Percentiles rank a stretch among this genome's conserved stretches.
phyloP scores from a whole-genome alignment of 2,329 filamentous ascomycete species.

The Ceratocystis variospora region DNA sequence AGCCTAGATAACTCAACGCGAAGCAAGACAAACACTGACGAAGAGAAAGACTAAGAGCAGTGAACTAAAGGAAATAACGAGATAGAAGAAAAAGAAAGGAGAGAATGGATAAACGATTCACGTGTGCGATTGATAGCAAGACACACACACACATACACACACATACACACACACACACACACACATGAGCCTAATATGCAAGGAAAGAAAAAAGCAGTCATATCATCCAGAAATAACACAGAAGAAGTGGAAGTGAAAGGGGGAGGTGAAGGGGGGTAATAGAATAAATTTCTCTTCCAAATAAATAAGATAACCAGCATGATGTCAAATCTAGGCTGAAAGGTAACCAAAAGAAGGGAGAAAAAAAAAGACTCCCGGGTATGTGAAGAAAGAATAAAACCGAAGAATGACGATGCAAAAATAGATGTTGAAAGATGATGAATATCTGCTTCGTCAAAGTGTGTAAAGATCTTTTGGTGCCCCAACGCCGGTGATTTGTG shows the following conservation, averaged over 20 bases:
- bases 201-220: not conserved
- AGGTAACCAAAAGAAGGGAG: not conserved
- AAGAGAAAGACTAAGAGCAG: conserved; percentile 15
- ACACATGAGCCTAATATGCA: conserved; percentile 1
- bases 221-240: not conserved
- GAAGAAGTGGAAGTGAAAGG: not conserved
- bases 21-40: conserved; percentile 14
- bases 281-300: not conserved
- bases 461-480: conserved; percentile 1
- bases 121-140: no score
- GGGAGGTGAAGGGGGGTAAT: not conserved
- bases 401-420: conserved; percentile 6
- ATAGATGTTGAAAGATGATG: not conserved
- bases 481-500: conserved; percentile 1
- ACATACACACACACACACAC: not conserved
- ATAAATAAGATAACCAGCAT: not conserved
- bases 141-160: not conserved
- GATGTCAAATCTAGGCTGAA: not conserved
- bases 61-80: not conserved
- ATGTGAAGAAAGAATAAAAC: not conserved
- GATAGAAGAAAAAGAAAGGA: conserved; percentile 1
- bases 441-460: conserved; percentile 1
- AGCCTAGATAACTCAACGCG: conserved; percentile 11
- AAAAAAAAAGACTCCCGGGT: conserved; percentile 4
- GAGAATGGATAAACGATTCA: not conserved